phyloP scores from a whole-genome alignment of 2,329 filamentous ascomycete genomes.

The Aspergillus alliaceus region DNA sequence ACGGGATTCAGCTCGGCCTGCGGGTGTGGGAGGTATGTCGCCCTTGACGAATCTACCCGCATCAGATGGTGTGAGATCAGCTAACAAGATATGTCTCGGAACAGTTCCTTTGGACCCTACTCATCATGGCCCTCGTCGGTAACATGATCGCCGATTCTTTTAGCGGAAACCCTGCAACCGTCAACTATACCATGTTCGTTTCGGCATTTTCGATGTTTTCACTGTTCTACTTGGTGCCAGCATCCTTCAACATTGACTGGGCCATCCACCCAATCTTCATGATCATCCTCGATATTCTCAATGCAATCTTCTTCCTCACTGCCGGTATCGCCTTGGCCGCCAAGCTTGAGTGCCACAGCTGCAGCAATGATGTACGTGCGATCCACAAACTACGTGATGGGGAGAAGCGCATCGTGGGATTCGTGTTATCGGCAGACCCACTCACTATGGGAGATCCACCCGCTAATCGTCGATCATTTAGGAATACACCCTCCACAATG shows the following conservation, averaged over 20 bases:
- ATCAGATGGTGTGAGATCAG: background rate
- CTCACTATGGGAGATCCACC: conserved; percentile 8
- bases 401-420: background rate
- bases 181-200: conserved; percentile 56
- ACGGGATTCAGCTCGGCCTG: conserved; percentile 30
- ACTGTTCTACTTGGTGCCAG: conserved; percentile 49
- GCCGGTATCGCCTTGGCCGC: conserved; percentile 51
- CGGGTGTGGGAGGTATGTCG: conserved; percentile 32
- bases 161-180: conserved; percentile 55
- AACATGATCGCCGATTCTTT: conserved; percentile 60
- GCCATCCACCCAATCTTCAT: conserved; percentile 44
- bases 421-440: background rate
- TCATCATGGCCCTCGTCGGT: conserved; percentile 62
- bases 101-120: conserved; percentile 60
- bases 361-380: conserved; percentile 45
- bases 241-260: conserved; percentile 42
- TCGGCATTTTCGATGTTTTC: conserved; percentile 49
- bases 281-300: conserved; percentile 47
- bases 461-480: conserved; percentile 19
- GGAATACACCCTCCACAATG: conserved; percentile 43
- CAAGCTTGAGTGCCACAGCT: conserved; percentile 45
- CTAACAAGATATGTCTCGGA: conserved; percentile 1
- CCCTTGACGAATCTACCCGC: background rate
- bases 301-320: conserved; percentile 50
- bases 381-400: background rate